Percentiles rank a stretch among this genome's conserved stretches.
Evolutionary conservation across 2,329 filamentous ascomycete species (phyloP).

Genomic region (Atkinsonella texensis): DNA sequence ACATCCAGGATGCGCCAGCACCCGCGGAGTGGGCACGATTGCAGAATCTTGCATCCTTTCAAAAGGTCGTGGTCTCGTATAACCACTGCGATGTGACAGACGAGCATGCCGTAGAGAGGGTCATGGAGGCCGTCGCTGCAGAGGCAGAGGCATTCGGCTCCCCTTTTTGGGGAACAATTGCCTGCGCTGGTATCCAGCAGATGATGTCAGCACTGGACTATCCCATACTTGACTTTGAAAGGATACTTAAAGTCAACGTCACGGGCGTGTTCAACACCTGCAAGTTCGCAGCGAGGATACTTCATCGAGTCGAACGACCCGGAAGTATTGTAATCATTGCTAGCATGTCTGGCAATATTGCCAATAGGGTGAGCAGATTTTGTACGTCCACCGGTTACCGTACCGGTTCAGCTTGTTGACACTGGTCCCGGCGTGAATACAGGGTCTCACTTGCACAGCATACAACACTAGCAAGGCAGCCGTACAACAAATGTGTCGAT

Average conservation of each 20-base stretch:
- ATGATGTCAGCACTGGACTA: constrained; percentile 58
- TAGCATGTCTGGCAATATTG: constrained; percentile 58
- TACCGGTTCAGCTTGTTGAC: too few species aligned
- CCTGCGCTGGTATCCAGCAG: constrained; percentile 38
- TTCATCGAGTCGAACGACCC: constrained; percentile 43
- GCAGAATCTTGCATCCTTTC: constrained; percentile 26
- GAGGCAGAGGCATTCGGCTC: constrained; percentile 19
- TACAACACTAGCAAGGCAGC: constrained; percentile 53
- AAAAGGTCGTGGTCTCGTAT: constrained; percentile 25
- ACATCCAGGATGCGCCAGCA: constrained; percentile 27
- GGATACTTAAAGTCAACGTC: constrained; percentile 75
- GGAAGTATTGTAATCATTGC: constrained; percentile 57
- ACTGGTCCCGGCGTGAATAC: not conserved
- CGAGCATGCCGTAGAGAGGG: constrained; percentile 24
- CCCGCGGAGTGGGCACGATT: constrained; percentile 28
- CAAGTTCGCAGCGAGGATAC: constrained; percentile 73
- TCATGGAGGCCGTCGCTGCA: constrained; percentile 24
- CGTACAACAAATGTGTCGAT: constrained; percentile 46
- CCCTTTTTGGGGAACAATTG: constrained; percentile 27
- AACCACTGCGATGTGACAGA: constrained; percentile 34
- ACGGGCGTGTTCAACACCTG: constrained; percentile 80
- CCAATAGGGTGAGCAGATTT: constrained; percentile 42
- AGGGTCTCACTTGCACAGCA: constrained; percentile 51
- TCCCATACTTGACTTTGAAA: constrained; percentile 58
- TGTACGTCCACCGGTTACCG: too few species aligned